Evolutionary conservation across 2,329 filamentous ascomycete species (phyloP), one percentile per base, ranked within the genome.

Genomic region (Madurella mycetomatis): DNA sequence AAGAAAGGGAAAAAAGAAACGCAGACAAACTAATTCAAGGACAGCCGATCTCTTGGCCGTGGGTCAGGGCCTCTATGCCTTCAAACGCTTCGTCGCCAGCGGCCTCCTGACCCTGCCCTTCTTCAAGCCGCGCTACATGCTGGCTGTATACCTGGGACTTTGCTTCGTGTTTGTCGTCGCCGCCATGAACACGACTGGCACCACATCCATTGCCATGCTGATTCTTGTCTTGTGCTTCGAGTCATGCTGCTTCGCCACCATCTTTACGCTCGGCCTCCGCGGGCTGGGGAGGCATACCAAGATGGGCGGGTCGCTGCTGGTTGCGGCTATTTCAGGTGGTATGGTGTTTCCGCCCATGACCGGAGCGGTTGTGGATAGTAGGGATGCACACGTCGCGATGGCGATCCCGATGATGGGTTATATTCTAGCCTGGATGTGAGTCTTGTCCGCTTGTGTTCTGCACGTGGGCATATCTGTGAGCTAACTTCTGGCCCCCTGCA

Each of bases 201-300:
- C 77, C 52, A 70, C 73, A 0, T 79, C 79, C 15, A 75, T 84
- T 53, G 74, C 72, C 30, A 77, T 83, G 73, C 69, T 84, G n/a
- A 78, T 73, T 55, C 52, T 80, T 0, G 77, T 80, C 0, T 70
- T 83, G 46, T 83, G 81, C 69, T 82, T 80, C 66, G 80, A 80
- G 66, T 77, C 73, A 0, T 78, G 80, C 60, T 78, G 77, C 66
- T 84, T 84, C 67, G 78, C 81, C 1, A 82, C 79, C 41, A 83
- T 83, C 60, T 80, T 83, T 51, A 79, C 80, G 0, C 70, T 83
- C 4, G 78, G 78, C 0, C 80, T 84, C 66, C 73, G 79, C 11
- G 81, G 80, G 1, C 72, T 84, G 1, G 80, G 80, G 16, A 74
- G 76, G 25, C 77, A 82, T 69, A 79, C 75, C 15, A 83, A 83